Base-by-base conservation (phyloP, 225 moss, liverwort and hornwort genomes). In the Takakia lepidozioides region DNA sequence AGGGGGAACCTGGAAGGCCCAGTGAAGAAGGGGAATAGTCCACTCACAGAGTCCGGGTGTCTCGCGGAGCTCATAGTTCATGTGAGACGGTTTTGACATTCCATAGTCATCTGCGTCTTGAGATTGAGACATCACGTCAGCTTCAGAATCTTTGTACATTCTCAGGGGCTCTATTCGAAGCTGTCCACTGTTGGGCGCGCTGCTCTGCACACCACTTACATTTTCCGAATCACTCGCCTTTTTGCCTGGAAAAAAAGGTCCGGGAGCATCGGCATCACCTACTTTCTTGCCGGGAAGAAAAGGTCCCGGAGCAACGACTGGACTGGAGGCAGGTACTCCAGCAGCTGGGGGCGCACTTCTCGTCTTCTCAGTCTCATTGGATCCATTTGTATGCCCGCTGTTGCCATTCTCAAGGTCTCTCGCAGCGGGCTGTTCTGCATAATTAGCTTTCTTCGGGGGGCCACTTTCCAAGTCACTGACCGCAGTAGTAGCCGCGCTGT, bases 21-120 rank as follows among this genome's bases (percentile, higher is more conserved):
- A 32, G 32, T 11, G 11, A 1, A 32, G 32, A 11, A 32, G 32
- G 32, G 11, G 32, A 32, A 0, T 11, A 32, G 11, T 32, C 11
- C 6, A 42, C 81, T 75, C 41, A 84, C 87, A 62, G 0, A 83
- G 48, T 17, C 87, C 87, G 2, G 84, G 87, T 21, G 71, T 74
- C 49, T 88, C 87, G 15, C 77, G 63, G 55, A 88, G 61, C 59
- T 88, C 87, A 51, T 88, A 84, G 69, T 84, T 84, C 84, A 88
- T 81, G 55, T 88, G 87, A 21, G 87, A 84, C 53, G 78, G 87
- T 51, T 84, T 88, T 28, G 74, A 63, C 49, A 71, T 51, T 19
- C 73, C 62, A 23, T 59, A 74, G 14, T 84, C 81, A 52, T 88
- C 87, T 5, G 71, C 74, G n/a, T 81, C 87, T 52, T 84, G 84